Evolutionary conservation across 371 early-diverging fungal genomes (phyloP), one percentile per base, ranked within the genome.

Genomic region (Mucor racemosus): DNA sequence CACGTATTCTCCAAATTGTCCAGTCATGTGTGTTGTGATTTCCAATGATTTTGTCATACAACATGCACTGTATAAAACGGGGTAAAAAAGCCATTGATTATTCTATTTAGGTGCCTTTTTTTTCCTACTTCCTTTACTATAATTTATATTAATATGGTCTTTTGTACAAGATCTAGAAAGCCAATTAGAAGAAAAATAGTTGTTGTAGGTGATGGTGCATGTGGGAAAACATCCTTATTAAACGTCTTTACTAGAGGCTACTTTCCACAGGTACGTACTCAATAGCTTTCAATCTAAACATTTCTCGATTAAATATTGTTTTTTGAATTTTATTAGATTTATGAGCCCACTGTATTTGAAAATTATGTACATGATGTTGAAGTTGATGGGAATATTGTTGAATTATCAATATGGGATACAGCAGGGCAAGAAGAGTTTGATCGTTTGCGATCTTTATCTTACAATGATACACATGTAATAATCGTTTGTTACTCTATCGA

Each of bases 351-450:
- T 4, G 91, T 92, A 46, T 95, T 97, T 78, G 95, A 95, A 74
- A 94, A 93, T 75, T 95, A 93, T 79, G 87, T 90, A 1, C 91
- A 91, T 31, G 90, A 91, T 57, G 86, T 94, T 7, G 89, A 84
- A 74, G 88, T 92, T 0, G 90, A 92, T 66, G 92, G 90, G 38
- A 90, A 91, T 65, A 87, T 86, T n/a, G 87, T 94, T 48, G 90
- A 91, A 74, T 74, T 97, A 13, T 92, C 92, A 14, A 77, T 97
- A 26, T 96, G 95, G 93, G 98, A 97, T 80, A 97, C 98, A 19
- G 94, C 94, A 56, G 95, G 90, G 3, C 91, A 91, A 72, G 91
- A 91, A 71, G 89, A 85, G 54, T 87, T 85, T 74, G 89, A 88
- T 66, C 76, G 87, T 8, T 58, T 89, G 54, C 67, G 89, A 40